These are phyloP conservation scores for Drechslerella coelobrocha DNA, from an alignment of 2,329 filamentous ascomycete genomes.

Conservation along the genomic window DNA sequence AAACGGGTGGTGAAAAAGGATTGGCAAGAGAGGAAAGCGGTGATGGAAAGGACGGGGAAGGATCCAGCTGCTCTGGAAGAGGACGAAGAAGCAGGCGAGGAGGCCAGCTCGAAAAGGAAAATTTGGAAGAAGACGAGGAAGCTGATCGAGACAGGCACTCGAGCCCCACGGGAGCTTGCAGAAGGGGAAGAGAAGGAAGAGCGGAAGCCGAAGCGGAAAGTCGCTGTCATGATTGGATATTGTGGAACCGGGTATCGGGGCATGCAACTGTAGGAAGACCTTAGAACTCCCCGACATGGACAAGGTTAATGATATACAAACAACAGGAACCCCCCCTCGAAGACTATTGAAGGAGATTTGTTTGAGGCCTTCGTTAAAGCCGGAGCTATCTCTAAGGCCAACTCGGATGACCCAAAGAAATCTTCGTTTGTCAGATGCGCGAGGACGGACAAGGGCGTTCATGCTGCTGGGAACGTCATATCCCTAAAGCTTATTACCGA, in stretches of 20 bases:
- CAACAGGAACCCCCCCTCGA: conserved; percentile 64
- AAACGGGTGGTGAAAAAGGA: conserved; percentile 42
- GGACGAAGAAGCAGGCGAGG: conserved; percentile 5
- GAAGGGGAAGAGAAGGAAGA: conserved; percentile 65
- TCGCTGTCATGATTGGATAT: conserved; percentile 93
- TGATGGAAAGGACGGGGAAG: conserved; percentile 11
- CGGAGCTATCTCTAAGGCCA: conserved; percentile 93
- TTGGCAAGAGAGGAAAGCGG: conserved; percentile 31
- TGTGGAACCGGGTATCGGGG: conserved; percentile 96
- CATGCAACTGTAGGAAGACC: conserved; percentile 79
- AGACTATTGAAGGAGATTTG: conserved; percentile 94
- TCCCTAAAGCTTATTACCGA: conserved; percentile 95
- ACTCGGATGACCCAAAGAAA: conserved; percentile 95
- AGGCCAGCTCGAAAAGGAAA: not conserved
- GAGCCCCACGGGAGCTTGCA: conserved; percentile 14
- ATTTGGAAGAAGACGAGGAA: conserved; percentile 5
- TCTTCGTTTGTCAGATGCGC: conserved; percentile 92
- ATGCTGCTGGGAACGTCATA: conserved; percentile 93
- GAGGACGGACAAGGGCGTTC: conserved; percentile 95
- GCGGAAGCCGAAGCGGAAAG: conserved; percentile 91
- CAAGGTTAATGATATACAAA: conserved; percentile 4
- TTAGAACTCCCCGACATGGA: conserved; percentile 55
- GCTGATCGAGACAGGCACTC: conserved; percentile 22
- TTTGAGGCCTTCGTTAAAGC: conserved; percentile 91
- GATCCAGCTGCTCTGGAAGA: conserved; percentile 12